These are phyloP conservation scores for Plasmodium adleri DNA, from an alignment of 169 alveolate species.

Conservation along the genomic window DNA sequence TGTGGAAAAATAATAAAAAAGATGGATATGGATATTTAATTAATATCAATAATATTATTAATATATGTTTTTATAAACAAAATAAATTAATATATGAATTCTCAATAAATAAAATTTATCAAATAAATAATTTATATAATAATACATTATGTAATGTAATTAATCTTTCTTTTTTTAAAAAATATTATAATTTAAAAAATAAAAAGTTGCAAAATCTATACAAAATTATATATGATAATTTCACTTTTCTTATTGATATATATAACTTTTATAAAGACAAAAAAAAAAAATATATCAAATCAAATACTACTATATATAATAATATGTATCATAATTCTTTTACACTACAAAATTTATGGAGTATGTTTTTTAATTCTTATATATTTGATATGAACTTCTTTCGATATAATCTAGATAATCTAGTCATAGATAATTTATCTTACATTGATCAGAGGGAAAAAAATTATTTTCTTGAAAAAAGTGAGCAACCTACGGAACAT, in stretches of 20 bases:
- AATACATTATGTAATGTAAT: constrained; percentile 32
- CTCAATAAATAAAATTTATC: constrained; percentile 1
- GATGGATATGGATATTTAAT: constrained; percentile 30
- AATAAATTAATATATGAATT: constrained; percentile 16
- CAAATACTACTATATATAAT: neutral
- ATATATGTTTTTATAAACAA: constrained; percentile 13
- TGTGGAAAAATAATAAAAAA: constrained; percentile 51
- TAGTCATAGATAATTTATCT: constrained; percentile 20
- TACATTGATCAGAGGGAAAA: neutral
- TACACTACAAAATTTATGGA: constrained; percentile 32
- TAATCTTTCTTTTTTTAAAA: constrained; percentile 25
- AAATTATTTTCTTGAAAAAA: neutral
- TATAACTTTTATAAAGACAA: constrained; percentile 7
- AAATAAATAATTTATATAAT: constrained; percentile 34
- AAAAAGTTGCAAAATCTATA: constrained; percentile 17
- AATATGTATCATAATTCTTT: neutral
- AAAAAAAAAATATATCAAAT: neutral
- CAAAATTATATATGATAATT: constrained; percentile 41
- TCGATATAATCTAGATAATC: constrained; percentile 11
- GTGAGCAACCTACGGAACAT: neutral
- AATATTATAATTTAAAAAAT: constrained; percentile 8
- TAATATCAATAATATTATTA: constrained; percentile 15
- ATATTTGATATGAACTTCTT: constrained; percentile 25
- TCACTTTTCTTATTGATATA: constrained; percentile 17
- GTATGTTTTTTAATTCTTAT: constrained; percentile 26